These are phyloP conservation scores for Larix kaempferi DNA, from an alignment of 75 land plant species.

Conservation along the genomic window DNA sequence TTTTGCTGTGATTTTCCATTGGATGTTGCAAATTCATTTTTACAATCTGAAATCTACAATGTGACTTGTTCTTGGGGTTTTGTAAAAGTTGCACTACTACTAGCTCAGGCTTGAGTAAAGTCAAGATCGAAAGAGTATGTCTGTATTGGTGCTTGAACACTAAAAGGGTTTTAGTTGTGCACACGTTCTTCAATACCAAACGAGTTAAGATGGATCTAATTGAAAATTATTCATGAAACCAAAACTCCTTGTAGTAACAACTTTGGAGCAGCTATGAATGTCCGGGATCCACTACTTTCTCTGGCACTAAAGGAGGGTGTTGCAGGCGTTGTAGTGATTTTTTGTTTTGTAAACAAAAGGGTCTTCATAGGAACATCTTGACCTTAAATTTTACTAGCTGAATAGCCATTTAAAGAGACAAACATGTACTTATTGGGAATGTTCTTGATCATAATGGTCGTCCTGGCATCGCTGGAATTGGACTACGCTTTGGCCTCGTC, in stretches of 20 bases:
- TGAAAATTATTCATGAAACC: conserved; percentile 6
- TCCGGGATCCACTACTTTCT: background rate
- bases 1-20: conserved; percentile 10
- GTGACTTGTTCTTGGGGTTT: conserved; percentile 1
- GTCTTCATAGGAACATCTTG: conserved; percentile 29
- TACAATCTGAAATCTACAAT: background rate
- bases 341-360: conserved; percentile 20
- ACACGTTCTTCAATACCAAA: background rate
- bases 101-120: conserved; percentile 28
- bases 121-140: conserved; percentile 32
- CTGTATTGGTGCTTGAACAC: conserved; percentile 12
- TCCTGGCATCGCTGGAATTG: conserved; percentile 44
- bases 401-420: background rate
- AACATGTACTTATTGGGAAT: conserved; percentile 94
- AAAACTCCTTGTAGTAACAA: background rate
- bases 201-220: background rate
- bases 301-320: conserved; percentile 15
- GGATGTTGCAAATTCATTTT: background rate
- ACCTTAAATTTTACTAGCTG: background rate
- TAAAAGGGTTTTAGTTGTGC: background rate
- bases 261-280: background rate
- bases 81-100: background rate
- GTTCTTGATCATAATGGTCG: conserved; percentile 90
- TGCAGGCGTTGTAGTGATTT: conserved; percentile 5
- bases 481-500: conserved; percentile 26